Conservation (phyloP, 2,329 filamentous ascomycete species). For the Neopestalotiopsis sp. region DNA sequence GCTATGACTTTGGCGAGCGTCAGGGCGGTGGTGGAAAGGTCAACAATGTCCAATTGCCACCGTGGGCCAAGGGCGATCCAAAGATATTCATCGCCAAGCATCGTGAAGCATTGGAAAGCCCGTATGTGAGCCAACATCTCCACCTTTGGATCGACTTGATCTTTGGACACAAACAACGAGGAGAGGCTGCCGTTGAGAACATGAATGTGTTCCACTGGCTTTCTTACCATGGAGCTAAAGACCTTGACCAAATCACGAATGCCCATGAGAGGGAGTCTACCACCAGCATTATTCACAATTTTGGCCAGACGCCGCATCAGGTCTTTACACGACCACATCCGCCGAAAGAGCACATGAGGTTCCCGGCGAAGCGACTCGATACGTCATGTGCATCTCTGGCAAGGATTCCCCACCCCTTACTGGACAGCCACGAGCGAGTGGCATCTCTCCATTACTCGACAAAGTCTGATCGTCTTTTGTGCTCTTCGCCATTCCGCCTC, state of each 20-base stretch:
- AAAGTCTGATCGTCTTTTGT: constrained; percentile 83
- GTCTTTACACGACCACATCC: constrained; percentile 86
- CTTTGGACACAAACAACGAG: constrained; percentile 92
- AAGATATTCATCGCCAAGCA: constrained; percentile 96
- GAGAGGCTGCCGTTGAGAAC: constrained; percentile 87
- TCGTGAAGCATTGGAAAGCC: constrained; percentile 92
- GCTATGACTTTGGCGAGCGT: constrained; percentile 88
- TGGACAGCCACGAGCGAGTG: constrained; percentile 80
- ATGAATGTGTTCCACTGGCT: constrained; percentile 96
- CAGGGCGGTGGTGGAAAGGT: constrained; percentile 82
- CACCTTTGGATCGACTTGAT: constrained; percentile 96
- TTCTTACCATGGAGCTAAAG: constrained; percentile 91
- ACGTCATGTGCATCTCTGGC: constrained; percentile 77
- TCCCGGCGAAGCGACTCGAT: constrained; percentile 75
- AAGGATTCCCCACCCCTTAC: constrained; percentile 77
- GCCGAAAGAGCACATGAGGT: constrained; percentile 70
- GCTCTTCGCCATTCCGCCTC: constrained; percentile 81
- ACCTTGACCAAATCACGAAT: constrained; percentile 89
- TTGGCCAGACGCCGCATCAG: constrained; percentile 96
- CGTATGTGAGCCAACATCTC: constrained; percentile 86
- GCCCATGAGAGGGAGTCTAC: constrained; percentile 85
- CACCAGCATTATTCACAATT: constrained; percentile 97
- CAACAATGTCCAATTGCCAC: constrained; percentile 86
- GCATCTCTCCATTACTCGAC: constrained; percentile 77
- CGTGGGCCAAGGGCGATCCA: constrained; percentile 95